Percentiles rank a stretch among this genome's conserved stretches.
Conservation (phyloP, 2,329 filamentous ascomycete genomes). For the Diaporthe vaccinii region DNA sequence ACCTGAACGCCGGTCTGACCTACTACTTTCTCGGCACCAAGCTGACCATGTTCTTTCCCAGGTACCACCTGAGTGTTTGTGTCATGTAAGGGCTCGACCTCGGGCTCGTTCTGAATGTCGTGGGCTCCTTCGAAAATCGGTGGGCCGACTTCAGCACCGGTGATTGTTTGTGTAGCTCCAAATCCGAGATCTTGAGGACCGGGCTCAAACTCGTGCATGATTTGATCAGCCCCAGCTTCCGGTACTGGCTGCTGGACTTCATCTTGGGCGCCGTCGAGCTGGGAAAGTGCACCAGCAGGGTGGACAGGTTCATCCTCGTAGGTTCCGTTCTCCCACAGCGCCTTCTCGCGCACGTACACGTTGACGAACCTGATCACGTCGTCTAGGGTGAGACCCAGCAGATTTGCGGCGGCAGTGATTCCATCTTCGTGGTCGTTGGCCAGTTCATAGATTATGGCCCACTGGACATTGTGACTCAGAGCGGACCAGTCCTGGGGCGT, state of each 20-base stretch:
- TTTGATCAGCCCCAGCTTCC: not conserved
- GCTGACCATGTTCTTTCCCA: not conserved
- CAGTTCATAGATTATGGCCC: slow-evolving; percentile 44
- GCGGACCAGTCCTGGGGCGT: slow-evolving; percentile 40
- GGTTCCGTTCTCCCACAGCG: slow-evolving; percentile 1
- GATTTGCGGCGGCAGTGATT: slow-evolving; percentile 35
- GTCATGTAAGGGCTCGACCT: not conserved
- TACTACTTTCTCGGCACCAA: not conserved
- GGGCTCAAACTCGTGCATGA: not conserved
- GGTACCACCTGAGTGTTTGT: too few species aligned
- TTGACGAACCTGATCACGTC: slow-evolving; percentile 41
- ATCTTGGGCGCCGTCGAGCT: not conserved
- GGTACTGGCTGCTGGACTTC: not conserved
- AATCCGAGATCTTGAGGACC: not conserved
- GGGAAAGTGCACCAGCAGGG: not conserved
- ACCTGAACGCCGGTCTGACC: not conserved
- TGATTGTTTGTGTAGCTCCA: not conserved
- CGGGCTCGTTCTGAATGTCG: not conserved
- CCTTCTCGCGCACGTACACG: slow-evolving; percentile 40
- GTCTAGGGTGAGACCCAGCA: slow-evolving; percentile 37
- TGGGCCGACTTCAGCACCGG: not conserved
- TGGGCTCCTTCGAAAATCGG: not conserved
- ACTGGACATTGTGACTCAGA: slow-evolving; percentile 44
- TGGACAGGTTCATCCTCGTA: not conserved
- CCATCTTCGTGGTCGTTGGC: slow-evolving; percentile 28